Conservation (phyloP, 2,329 filamentous ascomycete species). For the Aspergillus udagawae region DNA sequence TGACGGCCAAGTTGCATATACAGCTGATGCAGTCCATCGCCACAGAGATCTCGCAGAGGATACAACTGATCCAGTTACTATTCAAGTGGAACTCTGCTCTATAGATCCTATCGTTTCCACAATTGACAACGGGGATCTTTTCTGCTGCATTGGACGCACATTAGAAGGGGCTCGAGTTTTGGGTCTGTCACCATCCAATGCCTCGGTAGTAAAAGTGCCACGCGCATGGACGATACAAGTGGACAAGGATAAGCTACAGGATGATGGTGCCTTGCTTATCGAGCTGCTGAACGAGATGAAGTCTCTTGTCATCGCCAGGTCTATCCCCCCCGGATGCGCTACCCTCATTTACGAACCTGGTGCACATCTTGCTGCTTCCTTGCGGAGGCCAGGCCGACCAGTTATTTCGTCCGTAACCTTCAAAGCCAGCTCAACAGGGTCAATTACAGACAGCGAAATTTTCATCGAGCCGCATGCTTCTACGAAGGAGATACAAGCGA, state of each 20-base stretch:
- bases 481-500: conserved; percentile 4
- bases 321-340: conserved; percentile 1
- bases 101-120: conserved; percentile 1
- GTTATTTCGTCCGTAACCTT: background rate
- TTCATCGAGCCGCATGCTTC: conserved; percentile 2
- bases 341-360: conserved; percentile 1
- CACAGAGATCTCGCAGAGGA: background rate
- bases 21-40: conserved; percentile 1
- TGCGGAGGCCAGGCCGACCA: background rate
- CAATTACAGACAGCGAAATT: background rate
- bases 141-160: conserved; percentile 2
- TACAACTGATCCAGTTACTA: background rate
- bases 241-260: background rate
- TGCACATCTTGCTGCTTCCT: background rate
- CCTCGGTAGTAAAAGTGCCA: conserved; percentile 3
- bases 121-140: background rate
- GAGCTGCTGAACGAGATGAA: conserved; percentile 1
- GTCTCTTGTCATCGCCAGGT: conserved; percentile 1
- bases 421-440: background rate
- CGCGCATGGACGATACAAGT: background rate
- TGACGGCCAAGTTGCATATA: conserved; percentile 1
- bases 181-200: conserved; percentile 1
- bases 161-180: background rate
- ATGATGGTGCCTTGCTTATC: background rate
- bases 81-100: conserved; percentile 2